Conservation (phyloP, 2,329 filamentous ascomycete species). For the Venturia oleaginea region DNA sequence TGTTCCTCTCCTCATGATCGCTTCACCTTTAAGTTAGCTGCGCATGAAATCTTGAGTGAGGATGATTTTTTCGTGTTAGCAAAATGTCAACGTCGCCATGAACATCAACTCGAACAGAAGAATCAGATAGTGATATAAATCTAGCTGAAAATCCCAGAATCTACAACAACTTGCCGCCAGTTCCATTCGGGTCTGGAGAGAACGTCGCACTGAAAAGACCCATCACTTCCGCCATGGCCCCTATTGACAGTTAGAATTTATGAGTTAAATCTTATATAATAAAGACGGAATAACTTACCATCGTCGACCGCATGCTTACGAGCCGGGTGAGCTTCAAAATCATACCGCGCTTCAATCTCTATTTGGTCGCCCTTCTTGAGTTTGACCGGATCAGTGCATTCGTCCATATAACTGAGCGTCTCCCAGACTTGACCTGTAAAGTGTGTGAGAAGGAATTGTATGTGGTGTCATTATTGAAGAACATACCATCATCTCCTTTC, state of each 20-base stretch:
- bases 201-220: background rate
- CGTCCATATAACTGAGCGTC: background rate
- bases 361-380: conserved; percentile 7
- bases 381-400: conserved; percentile 9
- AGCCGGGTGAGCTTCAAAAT: conserved; percentile 5
- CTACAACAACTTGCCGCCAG: background rate
- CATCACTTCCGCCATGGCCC: background rate
- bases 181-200: background rate
- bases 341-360: conserved; percentile 2
- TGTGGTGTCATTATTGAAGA: background rate
- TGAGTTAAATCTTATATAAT: background rate
- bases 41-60: too few species aligned
- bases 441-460: background rate
- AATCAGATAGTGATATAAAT: too few species aligned
- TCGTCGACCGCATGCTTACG: conserved; percentile 1
- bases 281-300: background rate
- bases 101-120: too few species aligned
- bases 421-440: conserved; percentile 1
- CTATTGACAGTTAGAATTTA: background rate
- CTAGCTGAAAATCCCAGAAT: background rate
- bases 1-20: too few species aligned
- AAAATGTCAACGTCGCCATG: too few species aligned
- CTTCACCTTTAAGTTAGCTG: too few species aligned
- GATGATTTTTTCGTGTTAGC: too few species aligned
- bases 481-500: background rate